phyloP scores from a whole-genome alignment of 768 basidiomycete genomes.

The Mycena rebaudengoi region DNA sequence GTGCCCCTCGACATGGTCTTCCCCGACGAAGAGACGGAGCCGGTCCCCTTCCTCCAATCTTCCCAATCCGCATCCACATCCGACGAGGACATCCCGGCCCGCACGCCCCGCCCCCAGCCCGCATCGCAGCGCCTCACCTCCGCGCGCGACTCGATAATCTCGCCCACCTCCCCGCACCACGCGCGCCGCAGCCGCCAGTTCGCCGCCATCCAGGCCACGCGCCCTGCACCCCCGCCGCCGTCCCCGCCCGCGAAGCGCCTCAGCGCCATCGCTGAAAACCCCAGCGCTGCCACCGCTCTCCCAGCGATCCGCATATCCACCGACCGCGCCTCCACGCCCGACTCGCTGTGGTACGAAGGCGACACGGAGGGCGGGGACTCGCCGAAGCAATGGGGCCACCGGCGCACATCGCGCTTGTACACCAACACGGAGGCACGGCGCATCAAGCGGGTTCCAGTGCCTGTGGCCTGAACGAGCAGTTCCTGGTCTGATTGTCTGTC shows the following conservation, averaged over 20 bases:
- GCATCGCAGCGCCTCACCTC: slow-evolving; percentile 18
- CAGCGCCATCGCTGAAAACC: slow-evolving; percentile 26
- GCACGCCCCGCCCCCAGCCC: background rate
- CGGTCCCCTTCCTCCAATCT: slow-evolving; percentile 1
- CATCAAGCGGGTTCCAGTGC: slow-evolving; percentile 22
- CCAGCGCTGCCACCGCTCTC: slow-evolving; percentile 7
- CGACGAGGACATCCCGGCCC: slow-evolving; percentile 12
- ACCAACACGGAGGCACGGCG: background rate
- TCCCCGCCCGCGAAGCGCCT: slow-evolving; percentile 24
- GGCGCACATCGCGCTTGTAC: slow-evolving; percentile 7
- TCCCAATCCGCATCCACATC: background rate
- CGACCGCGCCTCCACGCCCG: slow-evolving; percentile 13
- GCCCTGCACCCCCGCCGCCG: slow-evolving; percentile 9
- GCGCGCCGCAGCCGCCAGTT: background rate
- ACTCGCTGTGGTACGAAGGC: slow-evolving; percentile 21
- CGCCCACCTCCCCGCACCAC: slow-evolving; percentile 8
- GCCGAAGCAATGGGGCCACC: slow-evolving; percentile 4
- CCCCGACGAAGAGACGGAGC: slow-evolving; percentile 36
- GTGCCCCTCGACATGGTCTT: slow-evolving; percentile 72
- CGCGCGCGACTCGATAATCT: slow-evolving; percentile 27
- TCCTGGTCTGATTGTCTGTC: no score
- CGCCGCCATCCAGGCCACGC: background rate
- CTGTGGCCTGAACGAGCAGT: slow-evolving; percentile 14
- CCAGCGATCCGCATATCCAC: no score
- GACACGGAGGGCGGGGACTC: slow-evolving; percentile 20